phyloP scores from a whole-genome alignment of 169 alveolate genomes.

The Toxoplasma gondii region DNA sequence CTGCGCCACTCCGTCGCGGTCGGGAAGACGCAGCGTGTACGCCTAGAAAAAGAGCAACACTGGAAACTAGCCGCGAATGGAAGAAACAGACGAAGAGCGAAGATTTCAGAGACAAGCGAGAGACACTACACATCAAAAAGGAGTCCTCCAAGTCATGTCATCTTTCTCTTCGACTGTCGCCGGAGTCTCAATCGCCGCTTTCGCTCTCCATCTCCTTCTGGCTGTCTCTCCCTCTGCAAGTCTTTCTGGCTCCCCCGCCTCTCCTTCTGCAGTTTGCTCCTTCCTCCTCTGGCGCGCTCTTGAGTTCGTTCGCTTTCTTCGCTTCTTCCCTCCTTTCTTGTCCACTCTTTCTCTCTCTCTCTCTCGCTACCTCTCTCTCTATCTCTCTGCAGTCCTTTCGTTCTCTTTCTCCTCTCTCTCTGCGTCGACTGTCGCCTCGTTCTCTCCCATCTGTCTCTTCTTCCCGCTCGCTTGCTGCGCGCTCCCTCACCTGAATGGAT shows the following conservation, averaged over 20 bases:
- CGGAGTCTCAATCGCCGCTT: too few relatives aligned
- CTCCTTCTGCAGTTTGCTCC: too few relatives aligned
- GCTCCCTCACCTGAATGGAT: slow-evolving; percentile 45
- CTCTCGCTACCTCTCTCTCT: background rate
- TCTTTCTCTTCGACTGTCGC: too few relatives aligned
- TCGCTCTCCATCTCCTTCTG: too few relatives aligned
- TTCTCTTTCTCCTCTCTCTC: too few relatives aligned
- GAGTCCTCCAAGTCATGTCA: background rate
- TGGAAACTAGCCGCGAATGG: background rate
- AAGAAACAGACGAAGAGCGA: background rate
- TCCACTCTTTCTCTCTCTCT: background rate
- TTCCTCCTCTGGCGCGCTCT: background rate
- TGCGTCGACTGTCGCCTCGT: background rate
- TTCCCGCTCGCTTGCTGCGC: background rate
- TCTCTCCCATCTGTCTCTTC: background rate
- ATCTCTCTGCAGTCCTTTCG: too few relatives aligned
- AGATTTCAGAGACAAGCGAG: background rate
- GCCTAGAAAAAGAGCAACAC: slow-evolving; percentile 39
- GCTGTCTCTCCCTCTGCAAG: too few relatives aligned
- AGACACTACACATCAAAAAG: background rate
- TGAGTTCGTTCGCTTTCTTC: background rate
- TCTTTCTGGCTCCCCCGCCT: too few relatives aligned
- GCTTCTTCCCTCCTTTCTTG: background rate
- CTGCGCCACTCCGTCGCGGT: slow-evolving; percentile 32
- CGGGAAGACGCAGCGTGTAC: slow-evolving; percentile 52